phyloP scores from a whole-genome alignment of 306 rosid species.

The Prunus kanzakura region DNA sequence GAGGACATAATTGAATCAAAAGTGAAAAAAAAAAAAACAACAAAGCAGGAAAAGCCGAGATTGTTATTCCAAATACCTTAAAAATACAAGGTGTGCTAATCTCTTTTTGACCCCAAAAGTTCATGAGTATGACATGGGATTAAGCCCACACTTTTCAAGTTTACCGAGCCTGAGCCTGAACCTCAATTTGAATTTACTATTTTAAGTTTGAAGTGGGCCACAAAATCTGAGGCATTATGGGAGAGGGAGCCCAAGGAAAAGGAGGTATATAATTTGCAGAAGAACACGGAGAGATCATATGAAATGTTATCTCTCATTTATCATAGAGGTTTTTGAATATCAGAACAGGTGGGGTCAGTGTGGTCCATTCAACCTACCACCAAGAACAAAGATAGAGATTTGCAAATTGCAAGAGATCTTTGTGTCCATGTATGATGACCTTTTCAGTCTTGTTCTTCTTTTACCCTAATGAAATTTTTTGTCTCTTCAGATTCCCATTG shows the following conservation, averaged over 20 bases:
- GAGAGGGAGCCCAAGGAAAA: neutral
- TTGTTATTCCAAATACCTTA: neutral
- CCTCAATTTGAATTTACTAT: neutral
- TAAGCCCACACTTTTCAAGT: neutral
- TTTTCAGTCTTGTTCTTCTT: neutral
- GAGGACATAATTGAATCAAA: neutral
- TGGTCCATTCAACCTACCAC: conserved; percentile 21
- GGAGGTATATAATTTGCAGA: conserved; percentile 7
- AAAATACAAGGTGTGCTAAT: neutral
- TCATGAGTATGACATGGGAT: conserved; percentile 16
- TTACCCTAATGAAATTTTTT: neutral
- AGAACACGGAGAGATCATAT: neutral
- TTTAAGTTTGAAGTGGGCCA: conserved; percentile 20
- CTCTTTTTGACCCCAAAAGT: neutral
- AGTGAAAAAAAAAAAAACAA: neutral
- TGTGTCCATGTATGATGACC: conserved; percentile 2
- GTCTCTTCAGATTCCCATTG: neutral
- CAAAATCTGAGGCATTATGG: conserved; percentile 1
- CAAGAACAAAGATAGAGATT: neutral
- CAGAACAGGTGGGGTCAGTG: conserved; percentile 11
- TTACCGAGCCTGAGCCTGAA: conserved; percentile 8
- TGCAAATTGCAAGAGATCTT: conserved; percentile 4
- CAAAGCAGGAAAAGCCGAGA: neutral
- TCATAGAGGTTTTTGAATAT: no score
- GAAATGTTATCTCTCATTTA: neutral